Evolutionary conservation across 208 protist genomes (phyloP), one percentile per base, ranked within the genome.

Genomic region (Acanthamoeba culbertsoni): DNA sequence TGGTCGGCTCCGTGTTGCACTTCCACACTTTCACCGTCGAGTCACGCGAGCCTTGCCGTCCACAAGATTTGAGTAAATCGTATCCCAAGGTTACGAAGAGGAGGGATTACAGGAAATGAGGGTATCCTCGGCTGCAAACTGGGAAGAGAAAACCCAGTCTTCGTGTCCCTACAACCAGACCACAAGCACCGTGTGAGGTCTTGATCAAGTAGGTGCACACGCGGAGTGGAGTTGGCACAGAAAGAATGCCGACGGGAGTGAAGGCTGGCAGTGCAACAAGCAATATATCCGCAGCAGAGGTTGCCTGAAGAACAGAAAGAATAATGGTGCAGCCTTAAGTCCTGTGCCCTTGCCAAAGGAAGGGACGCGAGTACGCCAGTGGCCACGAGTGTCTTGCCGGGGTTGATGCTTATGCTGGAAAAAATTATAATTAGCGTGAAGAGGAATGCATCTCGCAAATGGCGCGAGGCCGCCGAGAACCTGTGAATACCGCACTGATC

Each of bases 401-500:
- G 43, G 31, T 84, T 84, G 12, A 84, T 55, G 23, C 73, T 84
- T 37, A 84, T 84, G 73, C 73, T 57, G 6, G 0, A 4, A 0
- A 23, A 84, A 2, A 33, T 10, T 18, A 40, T 14, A 7, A 43
- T 45, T 5, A n/a, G n/a, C n/a, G n/a, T n/a, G n/a, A n/a, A n/a
- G n/a, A n/a, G n/a, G n/a, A n/a, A n/a, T n/a, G n/a, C n/a, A n/a
- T n/a, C n/a, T n/a, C n/a, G n/a, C n/a, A n/a, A n/a, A n/a, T n/a
- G n/a, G n/a, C n/a, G n/a, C n/a, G n/a, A n/a, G n/a, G n/a, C n/a
- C n/a, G n/a, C n/a, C n/a, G n/a, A n/a, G 35, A 28, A 75, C 73
- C 42, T 84, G 73, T 84, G 73, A 57, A 84, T 84, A 37, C 73
- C 73, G 43, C 73, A 84, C 73, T 84, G 73, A n/a, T 84, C 73